A percentile compares a stretch with the other conserved stretches of the same genome.
Evolutionary conservation across 768 basidiomycete species (phyloP).

Genomic region (Galerina sulciceps): DNA sequence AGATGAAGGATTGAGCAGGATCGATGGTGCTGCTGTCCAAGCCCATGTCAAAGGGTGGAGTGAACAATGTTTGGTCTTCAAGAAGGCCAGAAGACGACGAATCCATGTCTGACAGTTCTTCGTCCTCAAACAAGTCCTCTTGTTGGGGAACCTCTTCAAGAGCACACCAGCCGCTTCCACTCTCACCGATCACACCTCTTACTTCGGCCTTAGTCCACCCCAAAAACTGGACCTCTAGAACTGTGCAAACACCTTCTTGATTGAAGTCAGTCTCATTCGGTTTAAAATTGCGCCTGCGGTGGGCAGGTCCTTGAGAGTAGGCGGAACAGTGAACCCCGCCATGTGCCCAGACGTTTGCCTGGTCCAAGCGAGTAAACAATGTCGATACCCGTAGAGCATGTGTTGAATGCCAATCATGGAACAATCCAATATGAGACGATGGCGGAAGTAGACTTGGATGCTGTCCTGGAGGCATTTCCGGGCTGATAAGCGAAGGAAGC

Average conservation of each 20-base stretch:
- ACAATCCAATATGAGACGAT: conserved; percentile 49
- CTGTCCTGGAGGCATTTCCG: conserved; percentile 16
- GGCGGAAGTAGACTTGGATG: conserved; percentile 45
- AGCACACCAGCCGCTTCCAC: conserved; percentile 75
- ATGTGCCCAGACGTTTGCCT: conserved; percentile 67
- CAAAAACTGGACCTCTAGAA: conserved; percentile 70
- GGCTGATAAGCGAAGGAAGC: conserved; percentile 53
- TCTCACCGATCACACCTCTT: conserved; percentile 69
- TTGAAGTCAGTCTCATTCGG: conserved; percentile 20
- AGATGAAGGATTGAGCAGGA: conserved; percentile 68
- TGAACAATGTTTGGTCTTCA: conserved; percentile 26
- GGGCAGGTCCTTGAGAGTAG: conserved; percentile 49
- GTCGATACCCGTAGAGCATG: conserved; percentile 70
- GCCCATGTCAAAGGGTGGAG: conserved; percentile 2
- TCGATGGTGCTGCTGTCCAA: conserved; percentile 38
- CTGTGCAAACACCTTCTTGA: conserved; percentile 59
- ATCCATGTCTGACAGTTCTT: conserved; percentile 22
- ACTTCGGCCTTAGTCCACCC: conserved; percentile 77
- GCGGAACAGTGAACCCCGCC: conserved; percentile 64
- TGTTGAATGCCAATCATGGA: conserved; percentile 55
- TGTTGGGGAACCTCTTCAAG: conserved; percentile 56
- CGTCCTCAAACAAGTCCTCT: conserved; percentile 27
- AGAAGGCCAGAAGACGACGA: conserved; percentile 24
- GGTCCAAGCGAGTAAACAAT: conserved; percentile 73
- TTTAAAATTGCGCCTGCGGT: conserved; percentile 7